phyloP scores from a whole-genome alignment of 2,329 filamentous ascomycete species.

The Stagonosporopsis cucurbitacearum region DNA sequence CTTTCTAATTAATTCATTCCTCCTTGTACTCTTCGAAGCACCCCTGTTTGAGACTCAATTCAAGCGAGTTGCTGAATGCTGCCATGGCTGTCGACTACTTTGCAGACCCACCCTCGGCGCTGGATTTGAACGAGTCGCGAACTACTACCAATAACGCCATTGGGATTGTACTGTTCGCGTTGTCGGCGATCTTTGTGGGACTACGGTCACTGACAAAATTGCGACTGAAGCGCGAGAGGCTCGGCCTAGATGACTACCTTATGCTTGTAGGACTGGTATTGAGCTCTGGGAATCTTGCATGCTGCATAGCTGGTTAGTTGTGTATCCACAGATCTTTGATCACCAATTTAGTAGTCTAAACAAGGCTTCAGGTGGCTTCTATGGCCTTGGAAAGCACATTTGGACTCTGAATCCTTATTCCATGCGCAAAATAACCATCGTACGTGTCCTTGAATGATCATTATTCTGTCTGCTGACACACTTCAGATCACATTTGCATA shows the following conservation, averaged over 20 bases:
- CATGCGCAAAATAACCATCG: slow-evolving; percentile 35
- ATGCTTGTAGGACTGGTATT: slow-evolving; percentile 31
- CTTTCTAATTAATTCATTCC: not conserved
- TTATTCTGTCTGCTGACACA: not conserved
- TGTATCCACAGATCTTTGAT: not conserved
- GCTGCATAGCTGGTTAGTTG: slow-evolving; percentile 30
- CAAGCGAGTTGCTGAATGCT: not conserved
- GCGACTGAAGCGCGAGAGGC: slow-evolving; percentile 22
- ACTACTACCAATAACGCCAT: slow-evolving; percentile 32
- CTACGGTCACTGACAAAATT: slow-evolving; percentile 29
- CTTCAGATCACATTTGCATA: slow-evolving; percentile 35
- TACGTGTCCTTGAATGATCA: slow-evolving; percentile 5
- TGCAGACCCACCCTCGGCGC: slow-evolving; percentile 23
- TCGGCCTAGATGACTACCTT: slow-evolving; percentile 33
- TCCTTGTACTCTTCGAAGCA: not conserved
- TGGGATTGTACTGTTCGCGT: slow-evolving; percentile 28
- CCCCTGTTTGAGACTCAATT: not conserved
- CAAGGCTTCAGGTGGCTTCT: slow-evolving; percentile 25
- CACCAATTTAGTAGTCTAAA: not conserved
- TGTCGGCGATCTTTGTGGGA: slow-evolving; percentile 29
- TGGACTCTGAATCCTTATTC: slow-evolving; percentile 30
- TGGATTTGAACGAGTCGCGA: slow-evolving; percentile 30
- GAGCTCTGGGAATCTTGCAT: slow-evolving; percentile 33
- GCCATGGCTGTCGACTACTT: slow-evolving; percentile 21
- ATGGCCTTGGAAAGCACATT: slow-evolving; percentile 35